A percentile compares a stretch with the other conserved stretches of the same genome.
phyloP scores from a whole-genome alignment of 129 eudicot species.

The Saposhnikovia divaricata region DNA sequence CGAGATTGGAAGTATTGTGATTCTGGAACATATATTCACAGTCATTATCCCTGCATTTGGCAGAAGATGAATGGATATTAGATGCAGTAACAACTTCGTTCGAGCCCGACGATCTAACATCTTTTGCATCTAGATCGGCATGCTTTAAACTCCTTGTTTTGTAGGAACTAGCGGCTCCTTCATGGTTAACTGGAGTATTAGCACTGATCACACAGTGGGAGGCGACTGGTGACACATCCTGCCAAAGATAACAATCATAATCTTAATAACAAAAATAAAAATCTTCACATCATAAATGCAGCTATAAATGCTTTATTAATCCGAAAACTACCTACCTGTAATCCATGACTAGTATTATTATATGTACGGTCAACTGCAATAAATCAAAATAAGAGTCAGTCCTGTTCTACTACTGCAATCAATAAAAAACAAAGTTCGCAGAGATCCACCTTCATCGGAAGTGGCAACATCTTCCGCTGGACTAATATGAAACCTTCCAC shows the following conservation, averaged over 20 bases:
- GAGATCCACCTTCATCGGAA: conserved; percentile 63
- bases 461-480: conserved; percentile 58
- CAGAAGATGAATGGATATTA: conserved; percentile 14
- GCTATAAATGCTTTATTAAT: neutral
- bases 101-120: conserved; percentile 26
- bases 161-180: conserved; percentile 51
- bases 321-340: conserved; percentile 34
- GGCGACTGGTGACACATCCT: conserved; percentile 54
- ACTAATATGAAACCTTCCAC: conserved; percentile 17
- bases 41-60: conserved; percentile 18
- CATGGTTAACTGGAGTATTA: conserved; percentile 41
- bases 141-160: conserved; percentile 34
- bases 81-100: conserved; percentile 28
- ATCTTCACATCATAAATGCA: neutral
- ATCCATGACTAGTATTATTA: conserved; percentile 22
- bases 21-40: conserved; percentile 26
- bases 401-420: conserved; percentile 5
- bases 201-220: conserved; percentile 34
- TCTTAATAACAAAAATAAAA: conserved; percentile 1
- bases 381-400: conserved; percentile 14
- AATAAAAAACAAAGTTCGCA: neutral
- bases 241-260: conserved; percentile 20
- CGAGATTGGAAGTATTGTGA: conserved; percentile 21
- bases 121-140: conserved; percentile 23
- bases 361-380: conserved; percentile 46